Evolutionary conservation across 2,329 filamentous ascomycete species (phyloP), one percentile per base, ranked within the genome.

Genomic region (Aspergillus neotritici): DNA sequence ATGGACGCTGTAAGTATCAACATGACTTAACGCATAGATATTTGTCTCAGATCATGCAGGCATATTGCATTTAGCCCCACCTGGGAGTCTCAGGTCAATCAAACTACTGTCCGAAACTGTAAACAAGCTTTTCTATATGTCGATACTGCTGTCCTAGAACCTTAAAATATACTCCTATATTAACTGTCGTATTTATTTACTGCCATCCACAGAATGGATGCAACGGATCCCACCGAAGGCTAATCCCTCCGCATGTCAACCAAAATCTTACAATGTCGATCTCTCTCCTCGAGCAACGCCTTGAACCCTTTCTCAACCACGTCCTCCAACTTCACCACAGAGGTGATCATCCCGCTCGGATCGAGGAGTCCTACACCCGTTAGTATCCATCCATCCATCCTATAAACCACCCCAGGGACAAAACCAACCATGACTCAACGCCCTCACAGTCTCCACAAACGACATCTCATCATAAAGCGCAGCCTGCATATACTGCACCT

Each of bases 211-310:
- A 21, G 5, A 21, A 21, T 5, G 4, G 7, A 21, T 21, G 2
- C 17, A 4, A 3, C 17, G 5, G 7, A 21, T 21, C 17, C 17
- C 7, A 21, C 5, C 7, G 4, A 21, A 21, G 17, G 5, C 7
- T 21, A 21, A 21, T 2, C 17, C 4, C 5, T 8, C 9, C 9
- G 21, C 21, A 48, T 60, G 47, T 52, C 62, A 37, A 83, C 75
- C 35, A 84, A 53, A 28, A 83, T 77, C 64, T 83, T 83, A 16
- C 82, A 77, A 56, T 83, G 78, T 46, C 74, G 77, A 35, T 82
- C 77, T 54, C 79, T 80, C 48, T 83, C 73, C 5, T 76, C 62
- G 29, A 82, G 75, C 42, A 83, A 61, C 1, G 76, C 69, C 43
- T 74, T 68, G 50, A 82, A 77, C 0, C 78, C 80, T 31, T 76